Evolutionary conservation across 2,329 filamentous ascomycete genomes (phyloP).

Genomic region (Lasiodiplodia theobromae): DNA sequence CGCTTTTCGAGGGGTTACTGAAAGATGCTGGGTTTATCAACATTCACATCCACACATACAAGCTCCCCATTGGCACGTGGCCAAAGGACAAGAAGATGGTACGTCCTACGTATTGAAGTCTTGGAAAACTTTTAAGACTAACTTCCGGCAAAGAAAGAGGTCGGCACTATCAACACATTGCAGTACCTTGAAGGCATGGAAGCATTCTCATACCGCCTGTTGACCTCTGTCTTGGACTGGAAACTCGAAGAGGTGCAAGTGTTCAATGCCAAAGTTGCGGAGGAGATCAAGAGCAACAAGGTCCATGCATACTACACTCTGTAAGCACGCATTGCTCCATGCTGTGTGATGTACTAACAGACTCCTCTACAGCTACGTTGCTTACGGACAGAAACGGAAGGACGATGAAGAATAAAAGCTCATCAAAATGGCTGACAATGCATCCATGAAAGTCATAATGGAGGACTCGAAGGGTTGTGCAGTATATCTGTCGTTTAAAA

Average conservation of each 20-base stretch:
- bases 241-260: conserved; percentile 53
- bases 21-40: conserved; percentile 52
- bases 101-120: not conserved
- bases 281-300: conserved; percentile 40
- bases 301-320: conserved; percentile 43
- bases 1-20: conserved; percentile 47
- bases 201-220: conserved; percentile 51
- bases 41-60: conserved; percentile 45
- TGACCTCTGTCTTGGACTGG: conserved; percentile 52
- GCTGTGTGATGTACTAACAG: not conserved
- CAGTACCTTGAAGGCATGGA: conserved; percentile 53
- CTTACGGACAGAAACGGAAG: not conserved
- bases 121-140: not conserved
- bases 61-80: conserved; percentile 40
- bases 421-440: not conserved
- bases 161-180: conserved; percentile 44
- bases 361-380: not conserved
- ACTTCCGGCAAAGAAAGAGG: not conserved
- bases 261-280: conserved; percentile 42
- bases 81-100: conserved; percentile 35
- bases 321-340: conserved; percentile 31
- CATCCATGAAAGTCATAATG: not conserved
- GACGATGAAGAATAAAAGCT: not conserved
- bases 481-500: not conserved
- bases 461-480: not conserved